These are phyloP conservation scores for Ophiostoma sp. DNA, from an alignment of 2,329 filamentous ascomycete species.

Conservation along the genomic window DNA sequence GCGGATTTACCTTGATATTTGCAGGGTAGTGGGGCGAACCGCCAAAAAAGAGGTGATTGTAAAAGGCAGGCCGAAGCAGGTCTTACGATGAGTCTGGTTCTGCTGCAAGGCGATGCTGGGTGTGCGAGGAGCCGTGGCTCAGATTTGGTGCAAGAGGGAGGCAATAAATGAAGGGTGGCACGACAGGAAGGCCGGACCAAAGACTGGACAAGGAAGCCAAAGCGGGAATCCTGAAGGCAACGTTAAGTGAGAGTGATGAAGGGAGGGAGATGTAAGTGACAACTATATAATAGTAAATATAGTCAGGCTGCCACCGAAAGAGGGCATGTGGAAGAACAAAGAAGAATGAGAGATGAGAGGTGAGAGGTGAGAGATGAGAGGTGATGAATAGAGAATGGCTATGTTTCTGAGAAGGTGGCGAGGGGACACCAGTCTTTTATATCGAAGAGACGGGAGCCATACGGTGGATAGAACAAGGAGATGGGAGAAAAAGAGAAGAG, in stretches of 20 bases:
- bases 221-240: neutral
- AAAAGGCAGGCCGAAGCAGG: neutral
- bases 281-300: neutral
- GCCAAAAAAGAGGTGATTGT: neutral
- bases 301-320: neutral
- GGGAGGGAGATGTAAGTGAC: neutral
- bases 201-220: neutral
- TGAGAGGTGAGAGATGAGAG: neutral
- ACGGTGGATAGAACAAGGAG: neutral
- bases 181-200: conserved; percentile 1
- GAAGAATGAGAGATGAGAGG: neutral
- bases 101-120: neutral
- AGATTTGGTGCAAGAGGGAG: neutral
- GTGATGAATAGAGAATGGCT: neutral
- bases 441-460: neutral
- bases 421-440: neutral
- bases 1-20: neutral
- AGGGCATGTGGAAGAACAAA: neutral
- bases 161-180: neutral
- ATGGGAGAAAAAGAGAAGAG: neutral
- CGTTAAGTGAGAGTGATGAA: neutral
- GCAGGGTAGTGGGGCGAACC: neutral
- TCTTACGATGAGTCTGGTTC: conserved; percentile 17
- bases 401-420: neutral
- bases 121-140: conserved; percentile 17